Evolutionary conservation across 2,329 filamentous ascomycete species (phyloP), one percentile per base, ranked within the genome.

Genomic region (Penicillium crustosum): DNA sequence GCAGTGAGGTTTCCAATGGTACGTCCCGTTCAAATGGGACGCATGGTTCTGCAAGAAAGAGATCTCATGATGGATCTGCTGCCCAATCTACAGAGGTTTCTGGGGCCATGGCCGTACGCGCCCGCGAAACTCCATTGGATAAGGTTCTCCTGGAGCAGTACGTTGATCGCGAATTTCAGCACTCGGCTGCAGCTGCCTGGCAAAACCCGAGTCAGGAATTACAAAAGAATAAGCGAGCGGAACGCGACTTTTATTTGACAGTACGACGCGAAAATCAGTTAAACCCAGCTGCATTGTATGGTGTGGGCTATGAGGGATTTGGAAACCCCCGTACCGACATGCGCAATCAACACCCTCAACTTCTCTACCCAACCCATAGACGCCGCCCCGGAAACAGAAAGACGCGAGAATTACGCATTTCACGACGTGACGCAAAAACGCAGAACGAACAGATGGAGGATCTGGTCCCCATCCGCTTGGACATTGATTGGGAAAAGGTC

Each of bases 401-500:
- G 66, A 89, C 91, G 13, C 85, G 86, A 33, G 81, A 88, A 60
- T 76, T 96, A 49, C 89, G 89, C 62, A 85, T 93, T 62, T 83
- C 85, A 66, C 86, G 90, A 68, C 91, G 91, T 73, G 91, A 96
- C 64, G 84, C 93, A 79, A 84, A 86, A 61, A 85, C 87, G 65
- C 94, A 97, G 78, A 91, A 91, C 25, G 93, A 97, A 66, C 89
- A 93, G 71, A 83, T 91, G 53, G 94, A 99, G 73, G 91, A 97
- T 71, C 80, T 99, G 53, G 90, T 97, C 1, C 94, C 94, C 3
- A 84, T 99, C 64, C 86, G 94, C 48, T 78, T 99, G 54, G 94
- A 99, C 68, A 90, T 97, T 49, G 94, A 99, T 70, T 90, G 90
- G 83, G 93, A 97, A 65, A 96, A 96, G 78, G 86, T 97, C 67